phyloP scores from a whole-genome alignment of 139 green algal species.

The Chlamydomonas sp. region DNA sequence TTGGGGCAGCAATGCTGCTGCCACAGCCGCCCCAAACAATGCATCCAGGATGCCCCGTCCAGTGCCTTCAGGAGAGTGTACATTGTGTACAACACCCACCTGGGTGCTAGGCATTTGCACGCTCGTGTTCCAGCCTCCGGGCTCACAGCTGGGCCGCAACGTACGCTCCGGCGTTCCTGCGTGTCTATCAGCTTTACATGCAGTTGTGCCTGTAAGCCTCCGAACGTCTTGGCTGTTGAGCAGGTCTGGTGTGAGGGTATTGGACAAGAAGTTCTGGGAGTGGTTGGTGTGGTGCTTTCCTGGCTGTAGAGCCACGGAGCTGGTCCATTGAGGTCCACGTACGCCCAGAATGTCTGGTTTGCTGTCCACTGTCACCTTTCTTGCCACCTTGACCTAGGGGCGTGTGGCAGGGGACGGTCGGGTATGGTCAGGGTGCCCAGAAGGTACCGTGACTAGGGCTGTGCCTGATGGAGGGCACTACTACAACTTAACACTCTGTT shows the following conservation, averaged over 20 bases:
- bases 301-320: not conserved
- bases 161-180: constrained; percentile 7
- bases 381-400: constrained; percentile 25
- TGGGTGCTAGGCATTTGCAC: not conserved
- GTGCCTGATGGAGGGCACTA: too few species aligned
- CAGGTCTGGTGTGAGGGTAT: constrained; percentile 1
- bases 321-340: constrained; percentile 1
- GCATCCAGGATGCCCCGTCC: too few species aligned
- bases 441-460: not conserved
- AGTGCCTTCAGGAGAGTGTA: too few species aligned
- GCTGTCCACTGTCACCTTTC: constrained; percentile 11
- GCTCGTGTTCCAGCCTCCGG: constrained; percentile 1
- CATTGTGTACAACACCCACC: not conserved
- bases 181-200: not conserved
- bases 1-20: too few species aligned
- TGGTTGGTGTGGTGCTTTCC: constrained; percentile 15
- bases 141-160: not conserved
- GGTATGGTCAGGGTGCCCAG: not conserved
- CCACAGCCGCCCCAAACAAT: too few species aligned
- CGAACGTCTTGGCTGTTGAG: constrained; percentile 35
- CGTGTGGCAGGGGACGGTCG: too few species aligned
- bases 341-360: constrained; percentile 35
- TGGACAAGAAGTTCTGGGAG: not conserved
- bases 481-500: too few species aligned
- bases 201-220: constrained; percentile 22